phyloP scores from a whole-genome alignment of 495 filamentous ascomycete genomes.

The Neurospora discreta region DNA sequence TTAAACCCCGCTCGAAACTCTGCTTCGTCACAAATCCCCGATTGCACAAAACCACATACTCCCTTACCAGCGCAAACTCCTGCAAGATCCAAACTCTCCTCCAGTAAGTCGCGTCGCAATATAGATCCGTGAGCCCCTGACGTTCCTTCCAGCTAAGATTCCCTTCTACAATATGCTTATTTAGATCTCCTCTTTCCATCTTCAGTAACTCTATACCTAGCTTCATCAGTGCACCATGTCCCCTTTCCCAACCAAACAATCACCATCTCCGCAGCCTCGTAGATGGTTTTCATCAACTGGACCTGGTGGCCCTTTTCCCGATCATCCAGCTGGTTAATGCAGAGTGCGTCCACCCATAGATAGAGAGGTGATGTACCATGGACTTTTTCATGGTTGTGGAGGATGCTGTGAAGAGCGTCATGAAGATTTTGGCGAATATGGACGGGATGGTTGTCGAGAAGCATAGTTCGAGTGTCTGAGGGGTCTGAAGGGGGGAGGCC shows the following conservation, averaged over 20 bases:
- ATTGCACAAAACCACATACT: background rate
- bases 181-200: too few relatives aligned
- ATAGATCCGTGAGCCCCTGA: background rate
- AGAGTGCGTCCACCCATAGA: background rate
- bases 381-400: background rate
- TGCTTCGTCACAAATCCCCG: background rate
- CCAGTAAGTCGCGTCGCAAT: background rate
- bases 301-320: background rate
- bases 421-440: background rate
- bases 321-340: background rate
- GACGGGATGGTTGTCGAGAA: background rate
- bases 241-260: background rate
- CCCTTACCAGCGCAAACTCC: background rate
- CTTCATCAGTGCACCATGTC: rapidly evolving
- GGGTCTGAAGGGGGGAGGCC: background rate
- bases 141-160: background rate
- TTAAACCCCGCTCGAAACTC: background rate
- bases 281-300: background rate
- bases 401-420: background rate
- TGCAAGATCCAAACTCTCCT: background rate
- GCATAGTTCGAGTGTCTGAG: background rate
- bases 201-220: rapidly evolving
- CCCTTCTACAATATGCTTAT: rapidly evolving
- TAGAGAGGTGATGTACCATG: background rate
- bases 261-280: background rate